Percentiles rank a stretch among this genome's conserved stretches.
phyloP scores from a whole-genome alignment of 2,329 filamentous ascomycete species.

The Aspergillus clavatus region DNA sequence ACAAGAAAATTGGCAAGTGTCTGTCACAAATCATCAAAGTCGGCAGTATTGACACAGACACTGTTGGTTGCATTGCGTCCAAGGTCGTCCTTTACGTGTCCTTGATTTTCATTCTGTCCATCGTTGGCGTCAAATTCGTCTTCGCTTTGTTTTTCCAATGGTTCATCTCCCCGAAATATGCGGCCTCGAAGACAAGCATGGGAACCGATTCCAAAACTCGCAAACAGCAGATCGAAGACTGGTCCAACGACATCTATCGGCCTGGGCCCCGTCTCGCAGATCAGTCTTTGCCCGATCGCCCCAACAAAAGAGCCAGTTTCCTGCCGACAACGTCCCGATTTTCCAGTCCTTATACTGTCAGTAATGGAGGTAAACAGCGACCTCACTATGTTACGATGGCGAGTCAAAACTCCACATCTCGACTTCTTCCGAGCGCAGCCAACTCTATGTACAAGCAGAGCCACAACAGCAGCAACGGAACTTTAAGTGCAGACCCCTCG shows the following conservation, averaged over 20 bases:
- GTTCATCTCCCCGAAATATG: slow-evolving; percentile 86
- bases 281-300: slow-evolving; percentile 63
- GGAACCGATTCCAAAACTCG: slow-evolving; percentile 75
- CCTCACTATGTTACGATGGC: slow-evolving; percentile 86
- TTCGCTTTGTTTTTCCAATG: slow-evolving; percentile 90
- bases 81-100: slow-evolving; percentile 95
- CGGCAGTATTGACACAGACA: slow-evolving; percentile 90
- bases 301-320: slow-evolving; percentile 79
- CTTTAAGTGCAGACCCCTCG: slow-evolving; percentile 45
- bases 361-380: slow-evolving; percentile 53
- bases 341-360: slow-evolving; percentile 79
- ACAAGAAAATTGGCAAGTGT: slow-evolving; percentile 81
- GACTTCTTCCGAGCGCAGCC: slow-evolving; percentile 54
- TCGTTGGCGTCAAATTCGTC: slow-evolving; percentile 81
- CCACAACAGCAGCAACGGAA: slow-evolving; percentile 53
- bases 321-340: slow-evolving; percentile 92
- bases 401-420: slow-evolving; percentile 72
- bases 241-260: slow-evolving; percentile 95
- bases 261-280: slow-evolving; percentile 79
- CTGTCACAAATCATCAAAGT: slow-evolving; percentile 93
- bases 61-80: slow-evolving; percentile 93
- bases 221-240: slow-evolving; percentile 92
- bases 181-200: slow-evolving; percentile 78
- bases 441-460: slow-evolving; percentile 64
- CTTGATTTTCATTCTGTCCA: slow-evolving; percentile 82